Evolutionary conservation across 1,284 basidiomycete species (phyloP).

Genomic region (Kalmanozyma brasiliensis): DNA sequence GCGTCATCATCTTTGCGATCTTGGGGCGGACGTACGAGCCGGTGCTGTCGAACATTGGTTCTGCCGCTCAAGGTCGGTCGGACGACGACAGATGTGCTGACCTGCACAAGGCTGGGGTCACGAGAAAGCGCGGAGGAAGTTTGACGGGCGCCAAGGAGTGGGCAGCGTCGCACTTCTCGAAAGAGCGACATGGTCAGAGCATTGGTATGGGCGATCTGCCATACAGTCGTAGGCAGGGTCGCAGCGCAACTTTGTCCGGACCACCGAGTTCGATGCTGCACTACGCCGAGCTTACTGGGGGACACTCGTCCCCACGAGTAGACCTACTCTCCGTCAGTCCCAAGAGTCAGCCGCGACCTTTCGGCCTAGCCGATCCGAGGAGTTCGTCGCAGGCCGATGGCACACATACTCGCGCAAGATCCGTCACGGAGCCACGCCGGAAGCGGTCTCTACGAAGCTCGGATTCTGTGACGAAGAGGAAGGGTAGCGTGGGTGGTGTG

Average conservation of each 20-base stretch:
- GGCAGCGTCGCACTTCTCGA: conserved; percentile 22
- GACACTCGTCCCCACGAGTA: not conserved
- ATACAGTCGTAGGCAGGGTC: conserved; percentile 1
- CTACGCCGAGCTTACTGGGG: conserved; percentile 25
- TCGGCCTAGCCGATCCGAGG: conserved; percentile 14
- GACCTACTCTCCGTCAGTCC: conserved; percentile 8
- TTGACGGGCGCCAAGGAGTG: conserved; percentile 19
- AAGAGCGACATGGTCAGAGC: conserved; percentile 7
- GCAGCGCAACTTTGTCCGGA: conserved; percentile 9
- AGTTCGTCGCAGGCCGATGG: no score
- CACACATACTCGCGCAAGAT: no score
- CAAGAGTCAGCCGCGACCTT: conserved; percentile 12
- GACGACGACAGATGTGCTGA: conserved; percentile 9
- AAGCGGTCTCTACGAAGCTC: conserved; percentile 12
- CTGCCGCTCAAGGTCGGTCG: conserved; percentile 3
- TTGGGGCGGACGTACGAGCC: conserved; percentile 41
- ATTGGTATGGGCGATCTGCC: conserved; percentile 17
- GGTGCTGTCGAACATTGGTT: conserved; percentile 19
- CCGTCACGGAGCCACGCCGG: conserved; percentile 11
- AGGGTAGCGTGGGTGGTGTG: conserved; percentile 16
- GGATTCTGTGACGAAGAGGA: conserved; percentile 6
- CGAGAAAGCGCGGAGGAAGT: not conserved
- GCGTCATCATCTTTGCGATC: conserved; percentile 32
- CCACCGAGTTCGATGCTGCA: conserved; percentile 14
- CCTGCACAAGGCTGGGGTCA: conserved; percentile 3